Evolutionary conservation across 805 yeast genomes (phyloP).

Genomic region (Candida tammaniensis): DNA sequence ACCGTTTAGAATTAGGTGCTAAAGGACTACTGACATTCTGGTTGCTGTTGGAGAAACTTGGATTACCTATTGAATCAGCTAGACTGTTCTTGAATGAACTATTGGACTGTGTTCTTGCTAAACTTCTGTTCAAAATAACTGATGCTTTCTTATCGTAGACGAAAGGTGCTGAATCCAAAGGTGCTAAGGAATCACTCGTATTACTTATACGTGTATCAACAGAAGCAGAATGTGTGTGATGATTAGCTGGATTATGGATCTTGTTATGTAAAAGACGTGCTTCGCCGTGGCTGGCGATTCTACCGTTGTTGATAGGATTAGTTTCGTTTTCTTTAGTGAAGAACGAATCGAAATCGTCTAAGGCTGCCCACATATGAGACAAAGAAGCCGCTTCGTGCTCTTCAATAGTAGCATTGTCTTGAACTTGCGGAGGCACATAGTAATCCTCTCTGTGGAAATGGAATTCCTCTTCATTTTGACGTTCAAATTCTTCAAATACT

Average conservation of each 20-base stretch:
- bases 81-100: slow-evolving; percentile 74
- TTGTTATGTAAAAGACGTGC: too few species aligned
- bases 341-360: slow-evolving; percentile 85
- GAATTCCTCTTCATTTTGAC: slow-evolving; percentile 33
- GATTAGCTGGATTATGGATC: slow-evolving; percentile 8
- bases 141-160: slow-evolving; percentile 78
- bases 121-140: slow-evolving; percentile 66
- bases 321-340: slow-evolving; percentile 54
- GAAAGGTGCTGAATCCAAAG: slow-evolving; percentile 72
- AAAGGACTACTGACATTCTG: slow-evolving; percentile 8
- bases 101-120: slow-evolving; percentile 72
- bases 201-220: slow-evolving; percentile 56
- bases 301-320: too few species aligned
- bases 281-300: too few species aligned
- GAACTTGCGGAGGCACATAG: slow-evolving; percentile 39
- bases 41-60: slow-evolving; percentile 6
- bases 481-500: slow-evolving; percentile 14
- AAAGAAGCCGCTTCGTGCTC: slow-evolving; percentile 72
- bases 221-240: slow-evolving; percentile 51
- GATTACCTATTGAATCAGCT: slow-evolving; percentile 56
- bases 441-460: slow-evolving; percentile 63
- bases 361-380: slow-evolving; percentile 89
- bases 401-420: slow-evolving; percentile 46
- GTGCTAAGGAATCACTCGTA: slow-evolving; percentile 41
- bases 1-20: slow-evolving; percentile 22